phyloP scores from a whole-genome alignment of 139 green algal genomes.

The Pleodorina starrii region DNA sequence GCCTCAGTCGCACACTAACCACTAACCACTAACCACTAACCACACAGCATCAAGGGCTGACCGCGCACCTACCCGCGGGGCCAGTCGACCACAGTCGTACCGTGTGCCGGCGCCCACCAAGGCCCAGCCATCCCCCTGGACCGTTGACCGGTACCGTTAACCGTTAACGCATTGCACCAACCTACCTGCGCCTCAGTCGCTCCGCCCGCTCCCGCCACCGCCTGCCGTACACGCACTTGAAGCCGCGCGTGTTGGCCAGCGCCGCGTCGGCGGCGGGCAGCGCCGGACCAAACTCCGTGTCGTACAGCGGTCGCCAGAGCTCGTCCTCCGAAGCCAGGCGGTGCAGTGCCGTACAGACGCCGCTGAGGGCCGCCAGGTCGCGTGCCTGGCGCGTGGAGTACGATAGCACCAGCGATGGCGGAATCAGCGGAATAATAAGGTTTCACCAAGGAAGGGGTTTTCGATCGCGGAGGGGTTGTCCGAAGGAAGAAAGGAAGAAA shows the following conservation, averaged over 20 bases:
- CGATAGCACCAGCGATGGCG: neutral
- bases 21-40: neutral
- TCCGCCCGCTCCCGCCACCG: constrained; percentile 16
- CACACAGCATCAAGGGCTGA: neutral
- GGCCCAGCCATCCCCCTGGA: neutral
- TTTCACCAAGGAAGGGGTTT: too few relatives aligned
- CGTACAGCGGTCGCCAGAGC: constrained; percentile 25
- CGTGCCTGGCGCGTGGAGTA: neutral
- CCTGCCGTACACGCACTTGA: neutral
- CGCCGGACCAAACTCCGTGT: constrained; percentile 7
- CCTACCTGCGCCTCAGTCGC: neutral
- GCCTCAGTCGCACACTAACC: neutral
- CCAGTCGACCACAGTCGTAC: neutral
- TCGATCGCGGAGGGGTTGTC: too few relatives aligned
- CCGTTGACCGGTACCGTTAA: too few relatives aligned
- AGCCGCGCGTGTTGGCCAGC: constrained; percentile 14
- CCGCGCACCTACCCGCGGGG: neutral
- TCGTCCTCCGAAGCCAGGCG: constrained; percentile 22
- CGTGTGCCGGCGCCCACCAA: neutral
- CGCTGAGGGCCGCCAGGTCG: constrained; percentile 6
- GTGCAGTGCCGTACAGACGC: neutral
- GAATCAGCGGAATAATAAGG: neutral
- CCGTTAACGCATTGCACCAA: neutral
- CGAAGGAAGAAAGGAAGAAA: too few relatives aligned
- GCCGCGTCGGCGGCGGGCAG: neutral